Evolutionary conservation across 768 basidiomycete species (phyloP), one percentile per base, ranked within the genome.

Genomic region (Boletus patriciae): DNA sequence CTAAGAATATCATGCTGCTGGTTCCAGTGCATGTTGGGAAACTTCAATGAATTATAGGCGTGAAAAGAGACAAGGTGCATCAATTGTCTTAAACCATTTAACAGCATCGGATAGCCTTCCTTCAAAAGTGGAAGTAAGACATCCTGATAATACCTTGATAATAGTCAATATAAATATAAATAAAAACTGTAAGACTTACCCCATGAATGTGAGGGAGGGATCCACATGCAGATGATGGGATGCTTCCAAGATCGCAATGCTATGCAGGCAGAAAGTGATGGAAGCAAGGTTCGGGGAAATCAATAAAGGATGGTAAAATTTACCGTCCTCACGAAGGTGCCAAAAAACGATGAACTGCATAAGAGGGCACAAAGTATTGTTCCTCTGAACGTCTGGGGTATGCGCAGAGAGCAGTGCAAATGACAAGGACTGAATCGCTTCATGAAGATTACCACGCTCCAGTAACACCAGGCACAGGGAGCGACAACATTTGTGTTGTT

Each of bases 11-110:
- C 38, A 1, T 9, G 46, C 1, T 1, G 1, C 10, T 4, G 15
- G 8, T 57, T 58, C 46, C 46, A 58, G 6, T 58, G 25, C 57
- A 58, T 54, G 6, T 48, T 8, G 0, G 52, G 46, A 16, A 54
- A 25, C 6, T 44, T 49, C 0, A 18, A 1, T 12, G 34, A 4
- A 11, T 36, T n/a, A n/a, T n/a, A 47, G 0, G 46, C 46, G 15
- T 54, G 12, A 2, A 4, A 0, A 19, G 10, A 0, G 0, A 42
- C 18, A 0, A 55, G 27, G 9, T 58, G 57, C 0, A 15, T 43
- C 0, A 54, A 52, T 11, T 58, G 25, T 0, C 8, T 6, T 2
- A 58, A 6, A 1, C 1, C n/a, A 1, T 54, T 58, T n/a, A 58
- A 58, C 0, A 34, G 46, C 0, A 19, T 58, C 0, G 41, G 34